Conservation (phyloP, 805 yeast species). For the Clavispora vitiphila region DNA sequence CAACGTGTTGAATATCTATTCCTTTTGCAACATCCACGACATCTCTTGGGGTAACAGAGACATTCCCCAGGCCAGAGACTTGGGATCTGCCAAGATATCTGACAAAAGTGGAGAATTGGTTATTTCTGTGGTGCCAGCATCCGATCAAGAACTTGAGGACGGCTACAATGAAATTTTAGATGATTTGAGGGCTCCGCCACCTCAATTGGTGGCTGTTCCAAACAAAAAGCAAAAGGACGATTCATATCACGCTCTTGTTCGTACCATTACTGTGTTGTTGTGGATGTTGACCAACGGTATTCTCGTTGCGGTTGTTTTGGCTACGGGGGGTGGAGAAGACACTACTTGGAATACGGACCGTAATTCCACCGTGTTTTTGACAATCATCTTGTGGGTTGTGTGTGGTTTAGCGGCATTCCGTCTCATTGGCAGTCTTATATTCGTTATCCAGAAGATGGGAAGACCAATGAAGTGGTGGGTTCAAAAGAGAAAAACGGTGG, state of each 20-base stretch:
- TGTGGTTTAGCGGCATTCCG: constrained; percentile 85
- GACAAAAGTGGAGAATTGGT: constrained; percentile 35
- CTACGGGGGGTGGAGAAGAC: constrained; percentile 67
- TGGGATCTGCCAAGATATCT: constrained; percentile 76
- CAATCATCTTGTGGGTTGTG: constrained; percentile 88
- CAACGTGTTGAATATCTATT: constrained; percentile 87
- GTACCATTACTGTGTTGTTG: constrained; percentile 81
- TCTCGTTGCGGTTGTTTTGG: constrained; percentile 75
- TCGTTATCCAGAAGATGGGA: constrained; percentile 38
- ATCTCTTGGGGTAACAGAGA: constrained; percentile 98
- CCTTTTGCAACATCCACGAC: constrained; percentile 94
- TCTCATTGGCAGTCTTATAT: constrained; percentile 67
- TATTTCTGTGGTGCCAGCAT: constrained; percentile 54
- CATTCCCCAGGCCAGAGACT: constrained; percentile 56
- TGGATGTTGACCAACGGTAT: constrained; percentile 89
- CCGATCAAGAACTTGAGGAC: constrained; percentile 69
- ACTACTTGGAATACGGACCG: constrained; percentile 24
- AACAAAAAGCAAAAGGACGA: constrained; percentile 32
- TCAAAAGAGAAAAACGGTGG: constrained; percentile 15
- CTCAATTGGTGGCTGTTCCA: constrained; percentile 17
- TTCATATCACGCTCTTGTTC: constrained; percentile 82
- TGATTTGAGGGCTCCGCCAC: constrained; percentile 44
- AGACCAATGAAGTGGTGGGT: constrained; percentile 40
- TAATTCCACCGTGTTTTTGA: constrained; percentile 63
- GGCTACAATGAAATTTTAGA: constrained; percentile 63